These are phyloP conservation scores for Rossbeevera mucosa DNA, from an alignment of 768 basidiomycete genomes.

Conservation along the genomic window DNA sequence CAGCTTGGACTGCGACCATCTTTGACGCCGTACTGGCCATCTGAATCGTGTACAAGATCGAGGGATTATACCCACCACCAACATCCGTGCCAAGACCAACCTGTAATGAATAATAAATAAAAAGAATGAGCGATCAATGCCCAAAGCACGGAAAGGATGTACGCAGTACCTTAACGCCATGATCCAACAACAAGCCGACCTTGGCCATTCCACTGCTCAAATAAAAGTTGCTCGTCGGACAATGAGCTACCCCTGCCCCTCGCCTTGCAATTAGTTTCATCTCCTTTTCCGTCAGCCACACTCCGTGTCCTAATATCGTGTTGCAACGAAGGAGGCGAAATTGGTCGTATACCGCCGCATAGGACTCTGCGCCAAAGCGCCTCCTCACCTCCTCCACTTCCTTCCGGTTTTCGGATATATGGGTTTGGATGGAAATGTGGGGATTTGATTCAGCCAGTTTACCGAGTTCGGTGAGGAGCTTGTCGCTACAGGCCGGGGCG, in stretches of 20 bases:
- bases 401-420: slow-evolving; percentile 75
- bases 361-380: slow-evolving; percentile 65
- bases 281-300: slow-evolving; percentile 71
- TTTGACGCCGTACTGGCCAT: slow-evolving; percentile 78
- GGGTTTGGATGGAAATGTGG: slow-evolving; percentile 77
- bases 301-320: slow-evolving; percentile 83
- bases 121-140: neutral
- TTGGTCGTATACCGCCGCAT: slow-evolving; percentile 76
- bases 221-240: slow-evolving; percentile 91
- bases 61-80: slow-evolving; percentile 78
- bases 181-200: slow-evolving; percentile 72
- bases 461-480: slow-evolving; percentile 59
- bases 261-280: slow-evolving; percentile 58
- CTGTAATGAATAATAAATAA: slow-evolving; percentile 34
- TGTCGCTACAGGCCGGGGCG: slow-evolving; percentile 76
- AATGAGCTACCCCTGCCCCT: slow-evolving; percentile 80
- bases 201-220: slow-evolving; percentile 77
- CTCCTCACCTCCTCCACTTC: slow-evolving; percentile 62
- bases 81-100: slow-evolving; percentile 90
- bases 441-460: slow-evolving; percentile 51
- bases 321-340: slow-evolving; percentile 67
- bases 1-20: slow-evolving; percentile 49
- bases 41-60: slow-evolving; percentile 71
- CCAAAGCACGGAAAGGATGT: neutral
- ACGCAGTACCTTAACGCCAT: slow-evolving; percentile 66